A percentile compares a stretch with the other conserved stretches of the same genome.
phyloP scores from a whole-genome alignment of 2,329 filamentous ascomycete genomes.

The Aspergillus sp. region DNA sequence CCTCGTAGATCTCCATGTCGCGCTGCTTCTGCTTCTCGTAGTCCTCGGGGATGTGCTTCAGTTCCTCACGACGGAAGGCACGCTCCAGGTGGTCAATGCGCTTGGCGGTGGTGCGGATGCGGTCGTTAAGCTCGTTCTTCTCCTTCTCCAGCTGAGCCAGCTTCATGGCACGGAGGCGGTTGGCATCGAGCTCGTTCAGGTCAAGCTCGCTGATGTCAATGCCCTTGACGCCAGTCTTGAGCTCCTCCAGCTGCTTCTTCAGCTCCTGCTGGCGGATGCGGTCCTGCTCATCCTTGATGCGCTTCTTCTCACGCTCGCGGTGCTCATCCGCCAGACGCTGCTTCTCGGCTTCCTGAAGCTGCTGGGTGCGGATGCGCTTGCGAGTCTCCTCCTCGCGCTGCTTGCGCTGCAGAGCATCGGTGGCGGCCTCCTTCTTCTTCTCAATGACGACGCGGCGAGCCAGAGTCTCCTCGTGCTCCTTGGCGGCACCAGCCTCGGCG shows the following conservation, averaged over 20 bases:
- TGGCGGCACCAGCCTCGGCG: slow-evolving; percentile 82
- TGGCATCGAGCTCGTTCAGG: slow-evolving; percentile 82
- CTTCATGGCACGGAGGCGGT: slow-evolving; percentile 90
- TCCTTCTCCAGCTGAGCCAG: slow-evolving; percentile 94
- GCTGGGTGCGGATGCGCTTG: slow-evolving; percentile 82
- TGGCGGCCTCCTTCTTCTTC: slow-evolving; percentile 95
- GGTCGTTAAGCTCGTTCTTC: slow-evolving; percentile 94
- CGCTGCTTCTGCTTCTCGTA: slow-evolving; percentile 78
- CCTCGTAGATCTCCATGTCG: slow-evolving; percentile 79
- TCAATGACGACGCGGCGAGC: slow-evolving; percentile 88
- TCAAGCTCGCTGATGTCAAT: slow-evolving; percentile 73
- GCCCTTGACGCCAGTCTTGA: slow-evolving; percentile 82
- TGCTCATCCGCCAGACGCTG: slow-evolving; percentile 90
- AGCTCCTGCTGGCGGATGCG: slow-evolving; percentile 90
- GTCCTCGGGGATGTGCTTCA: slow-evolving; percentile 85
- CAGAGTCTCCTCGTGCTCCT: slow-evolving; percentile 84
- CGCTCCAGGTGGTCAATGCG: slow-evolving; percentile 95
- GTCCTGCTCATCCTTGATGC: slow-evolving; percentile 82
- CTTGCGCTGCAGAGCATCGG: slow-evolving; percentile 80
- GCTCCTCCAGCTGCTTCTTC: slow-evolving; percentile 86
- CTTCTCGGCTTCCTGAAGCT: slow-evolving; percentile 85
- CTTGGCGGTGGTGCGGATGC: slow-evolving; percentile 87
- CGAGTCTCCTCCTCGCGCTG: slow-evolving; percentile 90
- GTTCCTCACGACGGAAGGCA: slow-evolving; percentile 92
- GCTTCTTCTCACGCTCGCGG: slow-evolving; percentile 82